Evolutionary conservation across 257 asterid genomes (phyloP), one percentile per base, ranked within the genome.

Genomic region (Jaltomata sinuosa): DNA sequence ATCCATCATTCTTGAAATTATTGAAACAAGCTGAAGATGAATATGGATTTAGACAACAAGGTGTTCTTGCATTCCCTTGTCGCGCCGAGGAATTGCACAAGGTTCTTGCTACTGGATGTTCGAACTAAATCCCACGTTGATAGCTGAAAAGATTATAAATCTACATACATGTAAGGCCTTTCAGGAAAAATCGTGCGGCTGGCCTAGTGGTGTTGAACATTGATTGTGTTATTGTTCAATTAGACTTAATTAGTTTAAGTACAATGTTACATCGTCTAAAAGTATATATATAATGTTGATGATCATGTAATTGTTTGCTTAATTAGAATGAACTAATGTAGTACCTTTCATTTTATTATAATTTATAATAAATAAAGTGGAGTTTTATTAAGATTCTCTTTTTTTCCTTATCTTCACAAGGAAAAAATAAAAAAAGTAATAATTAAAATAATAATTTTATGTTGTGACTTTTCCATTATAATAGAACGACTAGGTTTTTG

Each of bases 1-100:
- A 88, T 83, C 91, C 89, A 49, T 82, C 87, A 49, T 86, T 88
- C 59, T 42, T 88, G 82, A 84, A 67, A 40, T 38, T 88, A 67
- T 83, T 88, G 16, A 74, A 88, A 67, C 38, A 55, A 40, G 89
- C 89, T 11, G 89, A 86, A 86, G 91, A 86, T 52, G 91, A 88
- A 72, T 88, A 88, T 79, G 89, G 89, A 42, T 87, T 87, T 21
- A 10, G 4, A 29, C 89, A 87, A 68, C 45, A 79, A 22, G 89
- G 89, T 34, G 91, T 69, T 69, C 89, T 88, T 84, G 55, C 71
- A 25, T 80, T 86, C 8, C 91, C 89, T 15, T 88, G 91, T 83
- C 74, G 47, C 14, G 87, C 91, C 8, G 82, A 83, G 53, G 91
- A 88, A 29, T 81, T 88, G 25, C 38, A 82, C 38, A 84, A 52